Evolutionary conservation across 2,329 filamentous ascomycete species (phyloP).

Genomic region (Didymella lethalis): DNA sequence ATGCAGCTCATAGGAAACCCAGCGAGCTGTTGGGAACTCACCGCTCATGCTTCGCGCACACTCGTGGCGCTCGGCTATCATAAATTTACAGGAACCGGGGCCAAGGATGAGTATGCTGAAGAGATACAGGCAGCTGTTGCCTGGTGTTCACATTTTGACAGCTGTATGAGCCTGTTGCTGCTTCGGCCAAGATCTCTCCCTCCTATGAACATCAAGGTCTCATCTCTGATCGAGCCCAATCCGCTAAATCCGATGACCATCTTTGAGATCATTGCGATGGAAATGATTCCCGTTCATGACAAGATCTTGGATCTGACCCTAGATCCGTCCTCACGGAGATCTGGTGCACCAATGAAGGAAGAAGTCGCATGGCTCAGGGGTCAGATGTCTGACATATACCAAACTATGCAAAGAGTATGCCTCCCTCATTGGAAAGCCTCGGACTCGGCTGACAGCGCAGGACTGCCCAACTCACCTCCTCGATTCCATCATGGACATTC

Average conservation of each 20-base stretch:
- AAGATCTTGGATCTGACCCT: conserved; percentile 40
- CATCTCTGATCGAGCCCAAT: conserved; percentile 35
- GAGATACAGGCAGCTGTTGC: conserved; percentile 41
- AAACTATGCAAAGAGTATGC: conserved; percentile 35
- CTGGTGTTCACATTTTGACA: conserved; percentile 46
- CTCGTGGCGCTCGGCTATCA: conserved; percentile 46
- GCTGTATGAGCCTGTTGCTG: conserved; percentile 41
- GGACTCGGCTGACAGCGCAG: conserved; percentile 21
- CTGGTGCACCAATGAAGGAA: conserved; percentile 24
- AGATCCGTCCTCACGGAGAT: conserved; percentile 23
- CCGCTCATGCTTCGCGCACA: conserved; percentile 42
- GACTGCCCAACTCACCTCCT: conserved; percentile 29
- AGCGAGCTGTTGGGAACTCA: conserved; percentile 43
- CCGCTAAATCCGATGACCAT: conserved; percentile 37
- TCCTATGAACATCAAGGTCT: conserved; percentile 34
- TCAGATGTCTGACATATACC: conserved; percentile 36
- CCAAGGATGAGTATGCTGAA: conserved; percentile 32
- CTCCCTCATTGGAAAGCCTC: background rate
- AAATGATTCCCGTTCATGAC: conserved; percentile 41
- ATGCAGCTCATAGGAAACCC: conserved; percentile 48
- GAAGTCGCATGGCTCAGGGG: conserved; percentile 34
- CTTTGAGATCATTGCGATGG: conserved; percentile 34
- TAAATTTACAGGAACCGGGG: conserved; percentile 25
- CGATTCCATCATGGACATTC: conserved; percentile 31
- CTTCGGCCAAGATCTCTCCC: conserved; percentile 43